Percentiles rank a stretch among this genome's conserved stretches.
These are phyloP conservation scores for Jamesozyma hellenica DNA, from an alignment of 805 yeast genomes.

Conservation along the genomic window DNA sequence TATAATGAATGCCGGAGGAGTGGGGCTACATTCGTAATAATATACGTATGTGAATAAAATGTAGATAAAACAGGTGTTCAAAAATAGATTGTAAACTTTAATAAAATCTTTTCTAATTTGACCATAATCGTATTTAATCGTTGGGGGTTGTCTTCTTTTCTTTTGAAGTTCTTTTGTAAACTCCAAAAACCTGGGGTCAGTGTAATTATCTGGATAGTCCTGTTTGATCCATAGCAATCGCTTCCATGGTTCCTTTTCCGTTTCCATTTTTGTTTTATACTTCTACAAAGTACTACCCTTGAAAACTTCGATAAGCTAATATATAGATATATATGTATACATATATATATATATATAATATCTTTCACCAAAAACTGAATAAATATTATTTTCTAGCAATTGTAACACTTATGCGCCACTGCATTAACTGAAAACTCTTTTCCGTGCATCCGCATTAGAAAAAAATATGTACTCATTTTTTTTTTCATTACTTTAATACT, in stretches of 20 bases:
- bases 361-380: too few species aligned
- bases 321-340: too few species aligned
- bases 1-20: constrained; percentile 9
- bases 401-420: too few species aligned
- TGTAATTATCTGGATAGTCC: constrained; percentile 85
- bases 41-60: constrained; percentile 42
- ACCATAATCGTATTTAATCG: constrained; percentile 10
- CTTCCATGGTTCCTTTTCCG: constrained; percentile 50
- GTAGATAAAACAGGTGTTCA: constrained; percentile 52
- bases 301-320: too few species aligned
- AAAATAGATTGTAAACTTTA: constrained; percentile 30
- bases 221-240: constrained; percentile 78
- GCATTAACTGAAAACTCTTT: too few species aligned
- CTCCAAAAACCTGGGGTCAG: constrained; percentile 63
- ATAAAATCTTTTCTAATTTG: constrained; percentile 20
- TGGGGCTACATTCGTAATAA: constrained; percentile 16
- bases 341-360: too few species aligned
- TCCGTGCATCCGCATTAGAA: too few species aligned
- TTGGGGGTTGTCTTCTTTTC: constrained; percentile 11
- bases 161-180: constrained; percentile 10
- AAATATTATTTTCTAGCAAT: too few species aligned
- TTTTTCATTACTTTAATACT: too few species aligned
- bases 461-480: too few species aligned
- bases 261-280: neutral
- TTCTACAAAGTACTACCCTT: neutral